Evolutionary conservation across 2,329 filamentous ascomycete species (phyloP), one percentile per base, ranked within the genome.

Genomic region (Fusarium fujikuroi): DNA sequence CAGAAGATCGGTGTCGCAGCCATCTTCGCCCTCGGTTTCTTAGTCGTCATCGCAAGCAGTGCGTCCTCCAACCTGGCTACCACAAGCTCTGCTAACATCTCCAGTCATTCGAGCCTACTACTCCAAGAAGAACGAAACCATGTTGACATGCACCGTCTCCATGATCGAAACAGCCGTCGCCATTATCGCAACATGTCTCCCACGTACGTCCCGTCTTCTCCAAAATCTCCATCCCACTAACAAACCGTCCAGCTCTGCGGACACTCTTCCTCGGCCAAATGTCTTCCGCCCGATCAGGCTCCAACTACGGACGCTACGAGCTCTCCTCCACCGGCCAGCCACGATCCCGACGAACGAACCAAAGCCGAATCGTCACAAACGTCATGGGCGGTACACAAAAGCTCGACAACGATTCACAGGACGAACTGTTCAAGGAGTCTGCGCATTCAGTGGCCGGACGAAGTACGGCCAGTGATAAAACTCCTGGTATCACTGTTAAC

Each of bases 181-280:
- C 3, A 83, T 84, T 39, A 83, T 84, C 15, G 81, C 81, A 3
- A 78, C 80, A 5, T 83, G 80, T n/a, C 79, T 83, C 2, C 82
- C 82, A 36, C 77, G 78, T 80, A 54, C 7, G 77, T 61, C 4
- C 1, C 16, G 16, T 21, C 30, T 7, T 18, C 2, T 4, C 9
- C 9, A 3, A 9, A 3, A 10, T 15, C 1, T 34, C 9, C 15
- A 28, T 11, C 42, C 18, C 12, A 28, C 40, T 71, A 21, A 70
- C 40, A 39, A 14, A 6, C 1, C 9, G 0, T 14, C 19, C 12
- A 76, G 74, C 75, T 1, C 66, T 76, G 14, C 68, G 75, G 52
- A 74, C 71, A 1, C 61, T 76, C 39, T 50, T 76, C 34, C 63
- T 76, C 5, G 75, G 75, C 1, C 70, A 76, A 46, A 65, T 76